Base-by-base conservation (phyloP, 1,284 basidiomycete genomes). In the Puccinia hordei region DNA sequence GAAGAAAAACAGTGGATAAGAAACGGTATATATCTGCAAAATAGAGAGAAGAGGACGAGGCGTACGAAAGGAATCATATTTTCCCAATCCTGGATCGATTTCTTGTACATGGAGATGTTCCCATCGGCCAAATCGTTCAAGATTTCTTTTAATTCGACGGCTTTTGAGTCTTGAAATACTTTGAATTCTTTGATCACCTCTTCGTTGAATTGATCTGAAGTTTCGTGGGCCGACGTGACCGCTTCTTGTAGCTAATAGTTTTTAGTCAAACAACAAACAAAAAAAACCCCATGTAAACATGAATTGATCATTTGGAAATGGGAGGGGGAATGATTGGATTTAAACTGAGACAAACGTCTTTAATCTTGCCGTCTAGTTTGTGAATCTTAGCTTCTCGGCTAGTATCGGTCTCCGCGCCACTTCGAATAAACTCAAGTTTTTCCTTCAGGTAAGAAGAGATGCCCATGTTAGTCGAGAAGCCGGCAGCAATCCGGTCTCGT, bases 101-200 rank as follows among this genome's bases (percentile, higher is more conserved):
- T 89, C 86, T 92, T 92, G 85, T 96, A 94, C 87, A 97, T 93
- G 84, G 94, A 93, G 82, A 98, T 94, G 86, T 99, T 92, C 1
- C 95, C 95, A 82, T 98, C 93, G 12, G 93, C 94, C 82, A 97
- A 90, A 80, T 91, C 91, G 8, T 90, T 90, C 13, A 99, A 86
- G 88, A 98, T 90, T 84, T 95, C 93, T 87, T 96, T 97, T 93
- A 98, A 93, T 87, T 99, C 96, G 68, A 91, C 89, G 84, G 94
- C 91, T 86, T 98, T 98, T 8, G 92, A 90, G 81, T 91, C 88
- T 84, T 96, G 93, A 87, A 98, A 99, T 79, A 94, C 88, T 24
- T 89, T 87, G 86, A 98, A 94, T 86, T 99, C 96, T 75, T 91
- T 89, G 44, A 97, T 87, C 15, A 95, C 95, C 86, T 97, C 93